Evolutionary conservation across 352 stramenopile species (phyloP), one percentile per base, ranked within the genome.

Genomic region (Thraustochytrium sp.): DNA sequence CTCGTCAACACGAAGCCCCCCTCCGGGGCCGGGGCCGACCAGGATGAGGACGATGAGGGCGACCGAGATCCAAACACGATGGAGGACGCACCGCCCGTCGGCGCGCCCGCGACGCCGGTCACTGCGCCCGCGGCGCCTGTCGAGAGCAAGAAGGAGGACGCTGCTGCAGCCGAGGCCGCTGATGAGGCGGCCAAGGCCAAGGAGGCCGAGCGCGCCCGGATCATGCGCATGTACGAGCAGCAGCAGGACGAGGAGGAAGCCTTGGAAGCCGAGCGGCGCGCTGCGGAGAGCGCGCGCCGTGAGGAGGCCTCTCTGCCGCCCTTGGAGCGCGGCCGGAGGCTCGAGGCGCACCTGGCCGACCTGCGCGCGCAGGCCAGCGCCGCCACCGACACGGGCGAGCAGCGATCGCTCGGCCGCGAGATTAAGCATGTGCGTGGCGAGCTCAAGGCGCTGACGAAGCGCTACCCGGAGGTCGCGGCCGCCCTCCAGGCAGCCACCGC

Each of bases 181-280:
- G 36, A 73, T 13, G 34, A 18, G 9, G 51, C 63, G 36, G 18
- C 9, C 21, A n/a, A 48, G 9, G 34, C 48, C 13, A 38, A 75
- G 26, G 62, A 75, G 26, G 3, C 9, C 4, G 26, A 75, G n/a
- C 62, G 62, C 16, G n/a, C 51, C 8, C 36, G n/a, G 16, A 75
- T 75, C 44, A 26, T 54, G 38, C 62, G 36, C 62, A 54, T 75
- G 62, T 54, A 75, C 31, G 36, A 75, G 29, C 3, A 40, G 62
- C 62, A 75, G 62, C 59, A 75, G 29, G 37, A 54, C 48, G 62
- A 75, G 31, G 62, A 75, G 44, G 62, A 75, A n/a, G 62, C 36
- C 21, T 37, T 13, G 0, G 62, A 51, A 26, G 37, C 11, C 16
- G 37, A 54, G 26, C 3, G 0, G 62, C 21, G 62, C 26, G 62